Percentiles rank a stretch among this genome's conserved stretches.
These are phyloP conservation scores for Xylaria palmicola DNA, from an alignment of 495 filamentous ascomycete species.

Conservation along the genomic window DNA sequence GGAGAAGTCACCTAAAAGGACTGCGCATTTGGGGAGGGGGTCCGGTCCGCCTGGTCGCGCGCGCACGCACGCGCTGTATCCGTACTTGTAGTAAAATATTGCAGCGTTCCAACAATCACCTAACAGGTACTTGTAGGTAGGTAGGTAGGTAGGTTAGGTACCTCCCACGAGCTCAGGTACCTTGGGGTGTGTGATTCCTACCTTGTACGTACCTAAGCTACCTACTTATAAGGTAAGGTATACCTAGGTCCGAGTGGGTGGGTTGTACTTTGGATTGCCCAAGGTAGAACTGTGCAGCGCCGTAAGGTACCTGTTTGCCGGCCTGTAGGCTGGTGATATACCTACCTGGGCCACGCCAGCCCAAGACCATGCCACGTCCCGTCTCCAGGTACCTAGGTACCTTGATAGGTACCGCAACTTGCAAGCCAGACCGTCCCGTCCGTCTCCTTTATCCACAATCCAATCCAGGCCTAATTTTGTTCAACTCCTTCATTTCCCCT, in stretches of 20 bases:
- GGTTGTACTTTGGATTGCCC: no score
- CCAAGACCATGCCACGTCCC: constrained; percentile 13
- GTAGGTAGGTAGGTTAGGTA: not conserved
- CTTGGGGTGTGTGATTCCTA: no score
- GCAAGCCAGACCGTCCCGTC: not conserved
- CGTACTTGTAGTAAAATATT: constrained; percentile 3
- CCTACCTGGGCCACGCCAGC: no score
- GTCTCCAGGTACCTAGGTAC: not conserved
- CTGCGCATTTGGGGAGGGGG: not conserved
- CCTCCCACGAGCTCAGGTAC: no score
- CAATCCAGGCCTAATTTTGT: constrained; percentile 17
- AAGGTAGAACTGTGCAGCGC: no score
- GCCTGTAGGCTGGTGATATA: no score
- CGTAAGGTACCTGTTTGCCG: no score
- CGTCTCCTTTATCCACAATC: constrained; percentile 21
- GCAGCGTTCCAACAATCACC: constrained; percentile 3
- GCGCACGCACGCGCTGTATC: constrained; percentile 1
- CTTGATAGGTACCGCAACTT: no score
- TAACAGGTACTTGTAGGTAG: constrained; percentile 6
- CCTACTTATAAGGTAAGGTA: no score
- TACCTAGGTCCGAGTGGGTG: no score
- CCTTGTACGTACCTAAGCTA: no score
- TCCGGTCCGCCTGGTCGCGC: not conserved
- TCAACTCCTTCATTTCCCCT: constrained; percentile 19
- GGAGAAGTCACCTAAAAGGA: not conserved